These are phyloP conservation scores for Colletotrichum liaoningense DNA, from an alignment of 2,329 filamentous ascomycete species.

Conservation along the genomic window DNA sequence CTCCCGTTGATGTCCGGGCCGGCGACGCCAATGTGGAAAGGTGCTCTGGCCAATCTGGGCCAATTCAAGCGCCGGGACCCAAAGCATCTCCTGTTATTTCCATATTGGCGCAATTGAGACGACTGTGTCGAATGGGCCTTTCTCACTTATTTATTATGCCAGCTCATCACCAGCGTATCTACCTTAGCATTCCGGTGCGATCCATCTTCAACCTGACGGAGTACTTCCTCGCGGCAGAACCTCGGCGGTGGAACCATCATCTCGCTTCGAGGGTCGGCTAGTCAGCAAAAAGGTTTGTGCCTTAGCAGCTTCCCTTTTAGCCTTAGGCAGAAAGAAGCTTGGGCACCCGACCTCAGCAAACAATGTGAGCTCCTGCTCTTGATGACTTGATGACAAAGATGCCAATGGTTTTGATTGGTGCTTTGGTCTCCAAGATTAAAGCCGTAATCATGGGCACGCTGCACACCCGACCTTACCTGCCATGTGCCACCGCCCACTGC, in stretches of 20 bases:
- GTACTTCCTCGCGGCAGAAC: conserved; percentile 13
- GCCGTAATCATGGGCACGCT: not conserved
- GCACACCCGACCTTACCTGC: not conserved
- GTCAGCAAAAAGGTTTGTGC: conserved; percentile 6
- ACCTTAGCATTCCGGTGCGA: not conserved
- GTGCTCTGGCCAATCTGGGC: conserved; percentile 17
- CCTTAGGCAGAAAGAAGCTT: not conserved
- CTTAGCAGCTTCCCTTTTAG: not conserved
- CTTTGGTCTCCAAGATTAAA: not conserved
- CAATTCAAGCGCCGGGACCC: not conserved
- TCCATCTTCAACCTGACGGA: not conserved
- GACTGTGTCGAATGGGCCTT: not conserved
- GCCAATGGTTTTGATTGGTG: not conserved
- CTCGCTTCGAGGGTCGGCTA: conserved; percentile 15
- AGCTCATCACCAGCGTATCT: not conserved
- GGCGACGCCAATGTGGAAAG: conserved; percentile 2
- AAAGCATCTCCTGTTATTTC: conserved; percentile 27
- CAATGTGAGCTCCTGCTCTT: not conserved
- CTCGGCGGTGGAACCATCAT: conserved; percentile 19
- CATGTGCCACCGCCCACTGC: not conserved
- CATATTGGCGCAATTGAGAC: conserved; percentile 3
- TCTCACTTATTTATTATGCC: not conserved
- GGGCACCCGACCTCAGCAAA: not conserved
- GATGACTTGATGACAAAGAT: conserved; percentile 18
- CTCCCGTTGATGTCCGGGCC: not conserved